Evolutionary conservation across 23 red algal species (phyloP).

Genomic region (Agarophyton chilense): DNA sequence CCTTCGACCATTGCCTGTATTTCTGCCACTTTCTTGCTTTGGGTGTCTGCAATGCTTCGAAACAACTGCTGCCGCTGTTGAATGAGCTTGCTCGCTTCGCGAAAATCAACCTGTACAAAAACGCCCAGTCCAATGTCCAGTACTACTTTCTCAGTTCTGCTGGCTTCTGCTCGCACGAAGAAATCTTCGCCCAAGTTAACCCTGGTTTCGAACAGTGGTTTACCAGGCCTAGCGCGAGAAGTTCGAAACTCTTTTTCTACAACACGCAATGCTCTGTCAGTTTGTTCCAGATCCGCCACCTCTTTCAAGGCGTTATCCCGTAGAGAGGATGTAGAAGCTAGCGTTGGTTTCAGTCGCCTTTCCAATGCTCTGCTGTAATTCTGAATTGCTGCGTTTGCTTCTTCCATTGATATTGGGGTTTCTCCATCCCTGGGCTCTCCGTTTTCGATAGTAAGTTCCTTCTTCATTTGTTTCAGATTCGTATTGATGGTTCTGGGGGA

Average conservation of each 20-base stretch:
- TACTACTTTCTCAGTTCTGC: not conserved
- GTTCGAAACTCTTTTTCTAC: not conserved
- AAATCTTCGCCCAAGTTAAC: slow-evolving; percentile 50
- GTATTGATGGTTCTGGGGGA: not conserved
- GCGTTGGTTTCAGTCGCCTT: slow-evolving; percentile 4
- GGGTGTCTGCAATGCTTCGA: not conserved
- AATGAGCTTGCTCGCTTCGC: not conserved
- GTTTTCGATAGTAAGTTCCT: not conserved
- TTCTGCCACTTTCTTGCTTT: slow-evolving; percentile 6
- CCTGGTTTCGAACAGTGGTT: slow-evolving; percentile 9
- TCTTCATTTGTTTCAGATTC: not conserved
- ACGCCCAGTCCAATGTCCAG: slow-evolving; percentile 44
- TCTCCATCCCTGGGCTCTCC: not conserved
- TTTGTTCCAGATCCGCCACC: slow-evolving; percentile 31
- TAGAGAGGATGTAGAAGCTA: not conserved
- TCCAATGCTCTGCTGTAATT: slow-evolving; percentile 29
- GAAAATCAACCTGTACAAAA: slow-evolving; percentile 12
- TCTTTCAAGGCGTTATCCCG: slow-evolving; percentile 13
- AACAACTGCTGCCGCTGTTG: not conserved
- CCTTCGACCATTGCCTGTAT: slow-evolving; percentile 16
- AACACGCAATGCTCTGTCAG: not conserved
- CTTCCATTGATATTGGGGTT: not conserved
- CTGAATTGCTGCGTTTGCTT: slow-evolving; percentile 27
- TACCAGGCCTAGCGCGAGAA: not conserved
- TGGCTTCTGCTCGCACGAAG: slow-evolving; percentile 16